phyloP scores from a whole-genome alignment of 306 rosid species.

The Prosopis cineraria region DNA sequence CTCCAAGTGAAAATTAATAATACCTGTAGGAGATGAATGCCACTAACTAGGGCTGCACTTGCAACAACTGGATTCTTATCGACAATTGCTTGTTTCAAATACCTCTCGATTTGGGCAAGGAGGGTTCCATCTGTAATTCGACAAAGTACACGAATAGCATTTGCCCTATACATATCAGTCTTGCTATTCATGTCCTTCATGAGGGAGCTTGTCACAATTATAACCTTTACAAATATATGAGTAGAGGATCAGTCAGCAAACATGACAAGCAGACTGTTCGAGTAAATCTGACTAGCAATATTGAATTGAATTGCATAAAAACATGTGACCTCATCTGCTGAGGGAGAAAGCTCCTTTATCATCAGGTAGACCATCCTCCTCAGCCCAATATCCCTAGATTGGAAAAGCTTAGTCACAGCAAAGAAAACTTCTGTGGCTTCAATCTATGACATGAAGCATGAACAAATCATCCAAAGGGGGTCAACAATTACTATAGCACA shows the following conservation, averaged over 20 bases:
- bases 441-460: constrained; percentile 47
- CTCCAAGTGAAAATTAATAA: neutral
- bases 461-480: constrained; percentile 27
- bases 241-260: constrained; percentile 40
- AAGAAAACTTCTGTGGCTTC: constrained; percentile 99
- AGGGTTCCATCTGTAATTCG: constrained; percentile 98
- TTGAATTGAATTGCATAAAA: constrained; percentile 8
- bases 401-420: constrained; percentile 95
- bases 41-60: constrained; percentile 97
- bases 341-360: constrained; percentile 94
- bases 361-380: constrained; percentile 99
- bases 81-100: constrained; percentile 95
- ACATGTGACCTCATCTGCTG: constrained; percentile 83
- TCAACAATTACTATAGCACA: constrained; percentile 14
- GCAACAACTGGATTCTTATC: constrained; percentile 99
- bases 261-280: constrained; percentile 16
- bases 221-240: constrained; percentile 54
- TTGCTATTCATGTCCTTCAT: constrained; percentile 99
- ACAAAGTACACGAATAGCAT: constrained; percentile 98
- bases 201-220: constrained; percentile 96
- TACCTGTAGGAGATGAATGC: constrained; percentile 98
- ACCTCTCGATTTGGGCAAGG: constrained; percentile 94
- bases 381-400: constrained; percentile 89
- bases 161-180: constrained; percentile 97
- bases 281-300: constrained; percentile 22